Percentiles rank a stretch among this genome's conserved stretches.
Conservation (phyloP, 768 basidiomycete species). For the Lyophyllum semitale region DNA sequence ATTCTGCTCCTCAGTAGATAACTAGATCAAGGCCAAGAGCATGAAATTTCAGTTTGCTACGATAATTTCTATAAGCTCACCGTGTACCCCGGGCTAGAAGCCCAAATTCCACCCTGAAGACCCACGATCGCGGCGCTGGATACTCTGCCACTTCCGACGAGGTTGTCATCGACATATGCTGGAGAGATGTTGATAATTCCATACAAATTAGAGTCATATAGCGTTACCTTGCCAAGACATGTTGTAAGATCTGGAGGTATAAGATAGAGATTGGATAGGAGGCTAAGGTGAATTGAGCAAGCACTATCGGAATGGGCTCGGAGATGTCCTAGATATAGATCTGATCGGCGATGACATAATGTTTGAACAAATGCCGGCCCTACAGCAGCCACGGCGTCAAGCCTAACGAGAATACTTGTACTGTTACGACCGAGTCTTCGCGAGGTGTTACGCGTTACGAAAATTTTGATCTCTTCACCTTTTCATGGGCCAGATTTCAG, state of each 20-base stretch:
- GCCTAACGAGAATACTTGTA: too few relatives aligned
- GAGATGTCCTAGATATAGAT: conserved; percentile 14
- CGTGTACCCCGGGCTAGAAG: conserved; percentile 54
- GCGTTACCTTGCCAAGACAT: conserved; percentile 76
- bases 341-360: conserved; percentile 17
- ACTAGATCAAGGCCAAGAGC: conserved; percentile 36
- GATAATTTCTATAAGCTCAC: conserved; percentile 39
- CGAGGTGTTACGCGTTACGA: too few relatives aligned
- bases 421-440: too few relatives aligned
- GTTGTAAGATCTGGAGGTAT: conserved; percentile 14
- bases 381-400: neutral
- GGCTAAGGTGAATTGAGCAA: neutral
- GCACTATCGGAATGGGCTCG: conserved; percentile 11
- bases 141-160: conserved; percentile 74
- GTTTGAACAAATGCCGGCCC: neutral
- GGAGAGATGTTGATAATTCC: neutral
- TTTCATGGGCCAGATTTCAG: too few relatives aligned
- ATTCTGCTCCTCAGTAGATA: conserved; percentile 65
- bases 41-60: neutral
- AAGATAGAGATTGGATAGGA: conserved; percentile 7
- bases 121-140: conserved; percentile 79
- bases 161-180: conserved; percentile 85
- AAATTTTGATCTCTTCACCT: too few relatives aligned
- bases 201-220: neutral
- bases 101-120: conserved; percentile 78